phyloP scores from a whole-genome alignment of 495 filamentous ascomycete genomes.

The Pseudomonodictys pantanalensis region DNA sequence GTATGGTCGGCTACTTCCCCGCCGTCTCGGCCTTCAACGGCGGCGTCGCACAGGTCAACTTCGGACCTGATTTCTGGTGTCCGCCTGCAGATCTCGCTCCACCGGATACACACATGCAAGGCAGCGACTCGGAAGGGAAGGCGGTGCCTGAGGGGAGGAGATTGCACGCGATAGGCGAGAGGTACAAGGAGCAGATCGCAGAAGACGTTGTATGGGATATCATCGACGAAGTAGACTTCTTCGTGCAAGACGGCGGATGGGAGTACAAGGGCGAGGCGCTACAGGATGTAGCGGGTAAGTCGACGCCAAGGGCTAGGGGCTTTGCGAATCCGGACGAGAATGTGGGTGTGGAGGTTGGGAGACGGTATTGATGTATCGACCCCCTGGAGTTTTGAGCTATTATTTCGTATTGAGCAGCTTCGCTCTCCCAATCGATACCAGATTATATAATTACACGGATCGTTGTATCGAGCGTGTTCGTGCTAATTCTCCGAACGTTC shows the following conservation, averaged over 20 bases:
- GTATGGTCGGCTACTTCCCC: slow-evolving; percentile 91
- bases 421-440: no score
- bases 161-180: slow-evolving; percentile 65
- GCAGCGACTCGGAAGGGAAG: slow-evolving; percentile 19
- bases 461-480: no score
- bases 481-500: no score
- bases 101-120: slow-evolving; percentile 54
- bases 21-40: slow-evolving; percentile 88
- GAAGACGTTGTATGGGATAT: slow-evolving; percentile 92
- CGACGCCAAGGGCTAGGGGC: slow-evolving; percentile 31
- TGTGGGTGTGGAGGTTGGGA: slow-evolving; percentile 31
- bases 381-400: background rate
- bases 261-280: slow-evolving; percentile 34
- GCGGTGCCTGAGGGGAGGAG: slow-evolving; percentile 33
- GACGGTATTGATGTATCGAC: slow-evolving; percentile 20
- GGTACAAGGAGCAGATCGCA: slow-evolving; percentile 90
- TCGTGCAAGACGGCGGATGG: slow-evolving; percentile 61
- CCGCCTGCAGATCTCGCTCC: slow-evolving; percentile 58
- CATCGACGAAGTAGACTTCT: slow-evolving; percentile 84
- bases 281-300: slow-evolving; percentile 19
- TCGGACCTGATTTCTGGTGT: slow-evolving; percentile 86
- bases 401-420: background rate
- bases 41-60: slow-evolving; percentile 86
- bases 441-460: no score
- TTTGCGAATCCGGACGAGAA: slow-evolving; percentile 32